Evolutionary conservation across 2,329 filamentous ascomycete species (phyloP).

Genomic region (Coleophoma cylindrospora): DNA sequence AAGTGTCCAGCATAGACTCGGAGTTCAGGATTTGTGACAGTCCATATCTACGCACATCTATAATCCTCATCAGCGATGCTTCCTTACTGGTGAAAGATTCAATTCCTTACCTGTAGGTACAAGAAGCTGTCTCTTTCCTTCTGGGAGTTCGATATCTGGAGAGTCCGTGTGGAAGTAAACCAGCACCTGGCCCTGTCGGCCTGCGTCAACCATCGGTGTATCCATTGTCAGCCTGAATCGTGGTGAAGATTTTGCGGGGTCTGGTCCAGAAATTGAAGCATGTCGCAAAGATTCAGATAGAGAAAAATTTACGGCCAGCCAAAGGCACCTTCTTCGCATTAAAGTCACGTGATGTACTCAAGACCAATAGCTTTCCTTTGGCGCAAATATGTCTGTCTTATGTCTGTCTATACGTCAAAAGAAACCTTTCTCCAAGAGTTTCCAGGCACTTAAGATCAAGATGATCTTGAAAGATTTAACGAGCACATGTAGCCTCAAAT

Average conservation of each 20-base stretch:
- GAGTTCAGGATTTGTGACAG: conserved; percentile 68
- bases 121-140: conserved; percentile 55
- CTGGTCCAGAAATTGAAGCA: neutral
- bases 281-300: conserved; percentile 1
- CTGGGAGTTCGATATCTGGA: conserved; percentile 56
- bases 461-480: no score
- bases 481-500: no score
- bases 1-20: conserved; percentile 63
- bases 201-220: conserved; percentile 13
- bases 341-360: neutral
- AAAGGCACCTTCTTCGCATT: neutral
- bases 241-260: no score
- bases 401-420: no score
- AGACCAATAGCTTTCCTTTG: neutral
- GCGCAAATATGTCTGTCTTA: no score
- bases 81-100: no score
- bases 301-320: conserved; percentile 1
- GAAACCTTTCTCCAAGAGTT: no score
- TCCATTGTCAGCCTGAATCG: conserved; percentile 6
- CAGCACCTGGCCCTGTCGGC: conserved; percentile 48
- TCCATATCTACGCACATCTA: conserved; percentile 66
- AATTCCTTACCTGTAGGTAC: conserved; percentile 49
- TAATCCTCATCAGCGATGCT: conserved; percentile 1
- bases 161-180: conserved; percentile 64
- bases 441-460: no score